Percentiles rank a stretch among this genome's conserved stretches.
These are phyloP conservation scores for Arabidopsis lyrata DNA, from an alignment of 441 rosid genomes.

Conservation along the genomic window DNA sequence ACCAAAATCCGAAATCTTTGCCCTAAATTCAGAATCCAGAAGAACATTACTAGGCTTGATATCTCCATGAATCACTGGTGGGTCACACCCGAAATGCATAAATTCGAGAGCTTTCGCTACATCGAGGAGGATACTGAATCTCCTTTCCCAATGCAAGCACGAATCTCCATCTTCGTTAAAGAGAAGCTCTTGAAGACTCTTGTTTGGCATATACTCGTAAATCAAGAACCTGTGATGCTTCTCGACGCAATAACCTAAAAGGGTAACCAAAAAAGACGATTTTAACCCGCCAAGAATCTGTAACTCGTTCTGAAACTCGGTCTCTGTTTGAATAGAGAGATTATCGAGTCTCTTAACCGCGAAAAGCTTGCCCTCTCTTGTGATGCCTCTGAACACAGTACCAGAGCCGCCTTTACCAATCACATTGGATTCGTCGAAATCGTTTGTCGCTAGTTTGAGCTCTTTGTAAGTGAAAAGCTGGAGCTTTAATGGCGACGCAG, in stretches of 20 bases:
- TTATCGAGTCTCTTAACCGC: slow-evolving; percentile 85
- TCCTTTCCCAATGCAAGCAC: slow-evolving; percentile 74
- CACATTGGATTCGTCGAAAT: slow-evolving; percentile 69
- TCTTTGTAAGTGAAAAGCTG: slow-evolving; percentile 78
- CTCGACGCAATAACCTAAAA: slow-evolving; percentile 84
- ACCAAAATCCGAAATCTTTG: slow-evolving; percentile 91
- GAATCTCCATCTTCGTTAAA: slow-evolving; percentile 63
- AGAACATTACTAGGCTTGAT: slow-evolving; percentile 94
- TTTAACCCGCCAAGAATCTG: slow-evolving; percentile 92
- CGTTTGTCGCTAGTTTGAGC: slow-evolving; percentile 76
- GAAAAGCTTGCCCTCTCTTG: slow-evolving; percentile 73
- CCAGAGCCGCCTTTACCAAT: slow-evolving; percentile 98
- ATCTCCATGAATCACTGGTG: slow-evolving; percentile 97
- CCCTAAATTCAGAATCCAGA: slow-evolving; percentile 79
- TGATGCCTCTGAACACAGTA: slow-evolving; percentile 85
- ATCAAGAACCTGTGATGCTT: slow-evolving; percentile 74
- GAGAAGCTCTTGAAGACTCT: slow-evolving; percentile 84
- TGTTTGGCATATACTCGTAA: slow-evolving; percentile 94
- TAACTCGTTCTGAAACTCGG: slow-evolving; percentile 94
- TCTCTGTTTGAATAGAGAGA: slow-evolving; percentile 71
- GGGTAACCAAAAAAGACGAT: slow-evolving; percentile 76
- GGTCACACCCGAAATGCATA: slow-evolving; percentile 88
- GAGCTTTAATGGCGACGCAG: slow-evolving; percentile 73
- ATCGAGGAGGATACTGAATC: slow-evolving; percentile 73
- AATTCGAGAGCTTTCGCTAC: slow-evolving; percentile 87